Base-by-base conservation (phyloP, 805 yeast genomes). In the Sugiyamaella americana region DNA sequence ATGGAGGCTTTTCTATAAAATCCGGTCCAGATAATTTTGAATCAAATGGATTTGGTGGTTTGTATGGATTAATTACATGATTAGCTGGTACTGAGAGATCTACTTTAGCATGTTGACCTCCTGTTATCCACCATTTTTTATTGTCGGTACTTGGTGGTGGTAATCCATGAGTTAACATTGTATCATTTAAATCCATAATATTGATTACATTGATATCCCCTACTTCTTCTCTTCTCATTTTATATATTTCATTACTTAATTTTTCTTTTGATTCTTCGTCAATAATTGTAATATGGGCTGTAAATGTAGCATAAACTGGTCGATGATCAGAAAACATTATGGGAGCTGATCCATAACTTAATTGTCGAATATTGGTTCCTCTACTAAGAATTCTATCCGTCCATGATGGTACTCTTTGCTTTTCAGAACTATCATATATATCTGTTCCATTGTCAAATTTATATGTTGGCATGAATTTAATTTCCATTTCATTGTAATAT, bases 391-490 rank as follows among this genome's bases (percentile, higher is more conserved):
- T 82, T 58, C 98, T 72, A 64, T 91, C 98, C 0, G 98, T 91
- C 97, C 98, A 91, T 0, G 96, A 84, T 1, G 98, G 98, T 3
- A 86, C 81, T 56, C 98, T 74, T 52, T 83, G 91, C 62, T 91
- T 91, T 56, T 91, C 98, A 8, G 95, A 83, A 1, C 94, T 73
- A 62, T 91, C 98, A 61, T 89, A 93, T 17, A 64, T 68, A 41
- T 77, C 73, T 0, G 95, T 82, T 2, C 91, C 93, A 51, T 84
- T 82, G 62, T 91, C 96, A 64, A 79, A 91, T 61, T 91, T 91
- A 68, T 91, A 91, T 0, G 98, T 93, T 6, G 98, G 98, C 34
- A 77, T 73, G 61, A 93, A 91, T 38, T 70, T 77, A 46, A 91
- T 76, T 21, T 82, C 79, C 52, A 80, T 77, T 61, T 93, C 99